Conservation (phyloP, 1,139 yeast genomes). For the Kodamaea ohmeri region DNA sequence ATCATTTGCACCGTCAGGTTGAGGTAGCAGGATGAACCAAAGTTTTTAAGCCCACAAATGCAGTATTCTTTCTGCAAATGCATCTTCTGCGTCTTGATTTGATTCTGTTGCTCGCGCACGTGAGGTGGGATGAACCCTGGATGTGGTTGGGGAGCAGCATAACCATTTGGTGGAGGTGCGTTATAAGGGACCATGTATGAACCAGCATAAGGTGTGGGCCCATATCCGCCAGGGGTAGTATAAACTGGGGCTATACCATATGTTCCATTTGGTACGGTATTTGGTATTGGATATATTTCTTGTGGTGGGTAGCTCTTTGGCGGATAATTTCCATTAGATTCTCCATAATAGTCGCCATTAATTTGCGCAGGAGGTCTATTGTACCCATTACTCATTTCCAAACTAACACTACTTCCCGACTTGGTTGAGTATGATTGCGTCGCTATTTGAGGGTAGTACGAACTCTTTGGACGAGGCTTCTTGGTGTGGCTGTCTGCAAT, state of each 20-base stretch:
- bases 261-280: too few relatives aligned
- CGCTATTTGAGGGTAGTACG: neutral
- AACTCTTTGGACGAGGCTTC: constrained; percentile 3
- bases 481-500: neutral
- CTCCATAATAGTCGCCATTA: too few relatives aligned
- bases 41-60: constrained; percentile 64
- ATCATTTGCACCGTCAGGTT: constrained; percentile 67
- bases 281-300: neutral
- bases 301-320: too few relatives aligned
- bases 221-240: too few relatives aligned
- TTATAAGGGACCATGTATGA: too few relatives aligned
- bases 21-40: constrained; percentile 74
- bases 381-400: neutral
- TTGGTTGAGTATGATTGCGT: neutral
- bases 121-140: constrained; percentile 4
- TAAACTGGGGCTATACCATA: too few relatives aligned
- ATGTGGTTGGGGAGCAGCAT: neutral
- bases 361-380: constrained; percentile 3
- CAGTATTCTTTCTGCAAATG: constrained; percentile 43
- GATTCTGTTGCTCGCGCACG: constrained; percentile 7
- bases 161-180: too few relatives aligned
- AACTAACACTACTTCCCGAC: neutral
- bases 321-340: too few relatives aligned
- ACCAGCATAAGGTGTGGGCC: too few relatives aligned
- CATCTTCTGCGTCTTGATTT: constrained; percentile 25